These are phyloP conservation scores for Lindgomyces ingoldianus DNA, from an alignment of 495 filamentous ascomycete genomes.

Conservation along the genomic window DNA sequence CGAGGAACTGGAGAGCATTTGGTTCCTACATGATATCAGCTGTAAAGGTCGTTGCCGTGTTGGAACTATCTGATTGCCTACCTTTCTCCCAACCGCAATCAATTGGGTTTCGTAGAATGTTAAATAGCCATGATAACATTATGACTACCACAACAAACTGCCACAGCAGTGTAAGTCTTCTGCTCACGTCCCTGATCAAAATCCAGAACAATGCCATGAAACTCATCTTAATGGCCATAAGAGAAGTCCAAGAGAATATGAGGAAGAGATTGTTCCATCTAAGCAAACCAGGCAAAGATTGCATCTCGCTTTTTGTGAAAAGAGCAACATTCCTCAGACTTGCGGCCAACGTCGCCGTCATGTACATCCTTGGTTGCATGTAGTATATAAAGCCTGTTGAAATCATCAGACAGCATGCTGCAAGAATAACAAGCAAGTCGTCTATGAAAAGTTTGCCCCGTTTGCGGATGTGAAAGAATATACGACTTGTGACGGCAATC, in stretches of 20 bases:
- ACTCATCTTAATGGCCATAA: background rate
- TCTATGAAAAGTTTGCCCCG: background rate
- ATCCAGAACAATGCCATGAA: constrained; percentile 5
- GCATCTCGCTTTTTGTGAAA: background rate
- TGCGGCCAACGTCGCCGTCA: background rate
- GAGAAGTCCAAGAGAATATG: background rate
- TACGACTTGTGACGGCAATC: background rate
- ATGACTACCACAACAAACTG: background rate
- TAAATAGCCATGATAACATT: constrained; percentile 2
- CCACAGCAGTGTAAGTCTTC: background rate
- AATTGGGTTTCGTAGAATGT: background rate
- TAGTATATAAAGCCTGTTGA: background rate
- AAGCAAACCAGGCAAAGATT: background rate
- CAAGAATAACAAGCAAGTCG: background rate
- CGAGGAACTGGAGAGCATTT: constrained; percentile 8
- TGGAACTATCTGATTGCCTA: background rate
- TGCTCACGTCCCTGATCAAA: background rate
- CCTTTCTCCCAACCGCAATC: background rate
- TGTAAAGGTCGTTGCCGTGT: background rate
- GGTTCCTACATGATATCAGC: background rate
- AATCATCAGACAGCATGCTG: background rate
- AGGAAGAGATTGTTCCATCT: constrained; percentile 1
- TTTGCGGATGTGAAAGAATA: background rate
- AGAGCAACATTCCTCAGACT: background rate
- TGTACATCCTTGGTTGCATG: background rate